Percentiles rank a stretch among this genome's conserved stretches.
phyloP scores from a whole-genome alignment of 2,329 filamentous ascomycete species.

The Podosphaera xanthii region DNA sequence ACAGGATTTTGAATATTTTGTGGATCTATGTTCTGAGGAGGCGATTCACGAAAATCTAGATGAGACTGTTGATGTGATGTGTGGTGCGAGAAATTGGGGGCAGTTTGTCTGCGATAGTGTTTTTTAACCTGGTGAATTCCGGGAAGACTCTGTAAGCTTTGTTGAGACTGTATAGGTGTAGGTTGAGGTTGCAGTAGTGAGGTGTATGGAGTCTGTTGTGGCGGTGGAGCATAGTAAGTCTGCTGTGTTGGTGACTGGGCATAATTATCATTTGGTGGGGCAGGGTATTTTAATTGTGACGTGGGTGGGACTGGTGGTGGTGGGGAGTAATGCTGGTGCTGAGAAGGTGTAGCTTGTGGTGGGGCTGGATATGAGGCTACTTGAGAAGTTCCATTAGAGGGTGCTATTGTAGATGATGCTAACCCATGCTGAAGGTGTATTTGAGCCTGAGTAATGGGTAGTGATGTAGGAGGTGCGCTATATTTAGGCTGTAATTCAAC shows the following conservation, averaged over 20 bases:
- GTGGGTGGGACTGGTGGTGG: slow-evolving; percentile 14
- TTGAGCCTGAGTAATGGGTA: too few relatives aligned
- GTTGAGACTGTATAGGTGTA: slow-evolving; percentile 3
- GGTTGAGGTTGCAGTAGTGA: slow-evolving; percentile 1
- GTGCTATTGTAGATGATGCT: too few relatives aligned
- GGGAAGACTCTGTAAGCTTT: slow-evolving; percentile 2
- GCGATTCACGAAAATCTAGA: not conserved
- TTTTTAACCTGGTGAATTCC: slow-evolving; percentile 6
- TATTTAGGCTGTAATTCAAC: not conserved
- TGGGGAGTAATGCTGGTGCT: slow-evolving; percentile 13
- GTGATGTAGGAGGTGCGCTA: not conserved
- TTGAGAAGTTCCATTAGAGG: not conserved
- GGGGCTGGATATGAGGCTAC: not conserved
- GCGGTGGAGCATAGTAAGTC: slow-evolving; percentile 13
- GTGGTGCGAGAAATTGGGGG: slow-evolving; percentile 16
- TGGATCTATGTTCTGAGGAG: slow-evolving; percentile 5
- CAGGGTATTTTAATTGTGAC: too few relatives aligned
- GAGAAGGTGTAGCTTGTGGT: not conserved
- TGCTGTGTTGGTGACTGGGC: slow-evolving; percentile 6
- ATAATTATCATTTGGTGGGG: not conserved
- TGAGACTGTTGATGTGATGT: slow-evolving; percentile 15
- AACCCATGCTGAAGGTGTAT: too few relatives aligned
- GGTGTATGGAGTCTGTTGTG: slow-evolving; percentile 3
- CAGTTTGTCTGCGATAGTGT: slow-evolving; percentile 9
- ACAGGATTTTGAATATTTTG: slow-evolving; percentile 6